phyloP scores from a whole-genome alignment of 768 basidiomycete genomes.

The Trametes elegans region DNA sequence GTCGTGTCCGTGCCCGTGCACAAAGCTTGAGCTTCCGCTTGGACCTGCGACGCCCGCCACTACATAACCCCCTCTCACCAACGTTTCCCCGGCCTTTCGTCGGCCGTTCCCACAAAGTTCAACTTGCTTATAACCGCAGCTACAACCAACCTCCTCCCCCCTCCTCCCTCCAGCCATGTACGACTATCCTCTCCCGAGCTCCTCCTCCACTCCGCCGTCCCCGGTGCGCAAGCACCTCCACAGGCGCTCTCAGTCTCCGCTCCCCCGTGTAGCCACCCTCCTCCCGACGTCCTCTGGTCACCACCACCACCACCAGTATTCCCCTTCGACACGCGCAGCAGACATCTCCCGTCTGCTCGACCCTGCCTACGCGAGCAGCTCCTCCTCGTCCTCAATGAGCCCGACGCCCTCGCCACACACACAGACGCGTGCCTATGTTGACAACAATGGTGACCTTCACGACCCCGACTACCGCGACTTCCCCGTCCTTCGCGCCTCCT shows the following conservation, averaged over 20 bases:
- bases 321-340: constrained; percentile 39
- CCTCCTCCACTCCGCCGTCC: constrained; percentile 16
- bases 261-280: constrained; percentile 27
- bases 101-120: constrained; percentile 10
- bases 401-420: constrained; percentile 18
- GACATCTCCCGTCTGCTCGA: constrained; percentile 66
- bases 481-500: constrained; percentile 37
- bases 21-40: constrained; percentile 9
- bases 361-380: constrained; percentile 49
- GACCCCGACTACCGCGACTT: constrained; percentile 70
- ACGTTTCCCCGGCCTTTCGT: constrained; percentile 15
- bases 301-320: constrained; percentile 26
- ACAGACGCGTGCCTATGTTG: constrained; percentile 47
- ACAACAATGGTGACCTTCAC: constrained; percentile 60
- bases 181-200: constrained; percentile 20
- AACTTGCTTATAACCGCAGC: constrained; percentile 2
- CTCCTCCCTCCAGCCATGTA: constrained; percentile 21
- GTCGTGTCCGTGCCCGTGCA: neutral
- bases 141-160: constrained; percentile 2
- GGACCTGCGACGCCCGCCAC: neutral
- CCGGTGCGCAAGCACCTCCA: constrained; percentile 15
- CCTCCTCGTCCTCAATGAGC: constrained; percentile 26
- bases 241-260: constrained; percentile 25
- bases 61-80: constrained; percentile 8
- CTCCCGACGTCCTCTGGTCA: constrained; percentile 22